Base-by-base conservation (phyloP, 1,284 basidiomycete genomes). In the Athelia sp. region DNA sequence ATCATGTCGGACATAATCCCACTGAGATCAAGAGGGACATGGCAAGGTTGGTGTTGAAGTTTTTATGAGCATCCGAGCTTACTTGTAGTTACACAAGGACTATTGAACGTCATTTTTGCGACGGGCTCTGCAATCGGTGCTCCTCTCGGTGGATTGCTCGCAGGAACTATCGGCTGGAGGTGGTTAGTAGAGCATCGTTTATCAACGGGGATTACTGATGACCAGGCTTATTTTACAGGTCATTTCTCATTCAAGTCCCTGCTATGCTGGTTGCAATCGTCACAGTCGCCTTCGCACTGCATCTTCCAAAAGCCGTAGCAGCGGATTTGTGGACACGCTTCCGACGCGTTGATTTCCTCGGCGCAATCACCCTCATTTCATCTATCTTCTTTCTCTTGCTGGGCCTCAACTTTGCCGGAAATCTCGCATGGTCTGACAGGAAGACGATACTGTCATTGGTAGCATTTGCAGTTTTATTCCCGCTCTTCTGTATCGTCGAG, bases 161-260 rank as follows among this genome's bases (percentile, higher is more conserved):
- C 78, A 2, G 81, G 83, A 55, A 77, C 66, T 3, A 75, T 82
- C 42, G 80, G 81, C n/a, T 84, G 82, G 82, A 64, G 81, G 61
- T 82, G 81, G 81, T n/a, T n/a, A n/a, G n/a, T 78, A n/a, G 13
- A 29, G 26, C 6, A 13, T 13, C 10, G 14, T 24, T 11, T 15
- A 11, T 26, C 17, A 22, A 32, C n/a, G n/a, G 38, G 21, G 17
- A 18, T 24, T 18, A 1, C 29, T 38, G 35, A 23, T 21, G 42
- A 23, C 26, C 32, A 36, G 18, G n/a, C 21, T 47, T 18, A 40
- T 22, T 4, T 36, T 10, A n/a, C 50, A 79, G 77, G 78, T 71
- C 76, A 0, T 84, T 84, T 67, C 63, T 81, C 6, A 55, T 81
- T 3, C 81, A 84, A 68, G 74, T 78, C 2, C 81, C 81, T 1